These are phyloP conservation scores for Sugiyamaella novakii DNA, from an alignment of 1,139 yeast species.

Conservation along the genomic window DNA sequence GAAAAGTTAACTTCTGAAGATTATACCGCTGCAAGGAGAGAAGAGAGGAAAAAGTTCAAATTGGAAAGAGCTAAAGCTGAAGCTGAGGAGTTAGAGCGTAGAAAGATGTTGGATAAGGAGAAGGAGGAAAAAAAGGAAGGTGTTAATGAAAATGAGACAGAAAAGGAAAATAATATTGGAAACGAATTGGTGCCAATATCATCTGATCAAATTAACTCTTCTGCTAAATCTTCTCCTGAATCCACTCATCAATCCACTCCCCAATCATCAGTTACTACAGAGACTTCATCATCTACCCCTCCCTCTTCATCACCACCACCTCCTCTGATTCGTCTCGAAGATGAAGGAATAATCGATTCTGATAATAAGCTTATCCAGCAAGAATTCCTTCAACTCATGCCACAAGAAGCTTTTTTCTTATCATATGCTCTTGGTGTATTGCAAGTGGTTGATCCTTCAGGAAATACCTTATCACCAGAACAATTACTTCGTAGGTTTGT, in stretches of 20 bases:
- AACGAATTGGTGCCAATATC: neutral
- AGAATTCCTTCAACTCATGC: slow-evolving; percentile 74
- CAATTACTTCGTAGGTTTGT: slow-evolving; percentile 25
- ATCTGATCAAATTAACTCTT: neutral
- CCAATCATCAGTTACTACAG: neutral
- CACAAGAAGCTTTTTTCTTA: slow-evolving; percentile 74
- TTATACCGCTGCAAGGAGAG: slow-evolving; percentile 70
- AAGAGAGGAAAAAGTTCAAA: slow-evolving; percentile 73
- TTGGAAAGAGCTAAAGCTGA: slow-evolving; percentile 49
- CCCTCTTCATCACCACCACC: neutral
- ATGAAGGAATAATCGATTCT: slow-evolving; percentile 41
- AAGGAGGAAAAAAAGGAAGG: neutral
- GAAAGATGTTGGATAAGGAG: slow-evolving; percentile 31
- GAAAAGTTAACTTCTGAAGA: slow-evolving; percentile 60
- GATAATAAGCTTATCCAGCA: slow-evolving; percentile 48
- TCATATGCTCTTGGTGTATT: slow-evolving; percentile 54
- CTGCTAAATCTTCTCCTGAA: neutral
- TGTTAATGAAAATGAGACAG: neutral
- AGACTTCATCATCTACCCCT: neutral
- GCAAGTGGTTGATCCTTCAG: slow-evolving; percentile 30
- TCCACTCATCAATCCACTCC: neutral
- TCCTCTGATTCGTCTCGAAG: slow-evolving; percentile 28
- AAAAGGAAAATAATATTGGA: neutral
- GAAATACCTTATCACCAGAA: slow-evolving; percentile 22
- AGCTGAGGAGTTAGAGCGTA: slow-evolving; percentile 37